Conservation (phyloP, 2,329 filamentous ascomycete species). For the Verruconis gallopava region DNA sequence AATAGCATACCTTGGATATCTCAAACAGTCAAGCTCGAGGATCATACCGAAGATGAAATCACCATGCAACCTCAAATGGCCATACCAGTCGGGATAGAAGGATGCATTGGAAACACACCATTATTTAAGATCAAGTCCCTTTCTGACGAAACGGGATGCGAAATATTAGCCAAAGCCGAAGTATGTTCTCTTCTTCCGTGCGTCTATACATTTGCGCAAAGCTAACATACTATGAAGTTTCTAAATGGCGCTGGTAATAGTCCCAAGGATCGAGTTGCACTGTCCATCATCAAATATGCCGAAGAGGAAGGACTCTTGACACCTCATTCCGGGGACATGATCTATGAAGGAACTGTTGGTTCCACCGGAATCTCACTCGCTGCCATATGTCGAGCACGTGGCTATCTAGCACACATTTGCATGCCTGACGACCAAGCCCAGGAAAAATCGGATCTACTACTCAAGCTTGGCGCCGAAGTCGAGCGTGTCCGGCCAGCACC, state of each 20-base stretch:
- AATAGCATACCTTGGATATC: neutral
- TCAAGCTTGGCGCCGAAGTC: slow-evolving; percentile 82
- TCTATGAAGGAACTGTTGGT: slow-evolving; percentile 95
- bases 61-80: neutral
- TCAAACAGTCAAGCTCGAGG: slow-evolving; percentile 4
- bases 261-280: slow-evolving; percentile 87
- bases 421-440: slow-evolving; percentile 86
- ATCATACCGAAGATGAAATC: neutral
- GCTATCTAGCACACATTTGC: slow-evolving; percentile 89
- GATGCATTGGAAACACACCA: slow-evolving; percentile 86
- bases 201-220: neutral
- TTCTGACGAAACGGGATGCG: slow-evolving; percentile 74
- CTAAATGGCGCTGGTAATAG: slow-evolving; percentile 89
- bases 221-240: slow-evolving; percentile 39
- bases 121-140: slow-evolving; percentile 76
- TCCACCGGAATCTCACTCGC: slow-evolving; percentile 89
- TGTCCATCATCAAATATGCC: slow-evolving; percentile 72
- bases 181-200: slow-evolving; percentile 21
- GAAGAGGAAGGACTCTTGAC: slow-evolving; percentile 64
- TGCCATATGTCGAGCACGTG: slow-evolving; percentile 72
- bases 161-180: slow-evolving; percentile 87
- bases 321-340: slow-evolving; percentile 76
- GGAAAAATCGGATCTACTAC: slow-evolving; percentile 81
- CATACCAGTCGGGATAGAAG: slow-evolving; percentile 64
- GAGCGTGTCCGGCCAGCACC: slow-evolving; percentile 83